phyloP scores from a whole-genome alignment of 495 filamentous ascomycete species.

The Aspergillus cavernicola region DNA sequence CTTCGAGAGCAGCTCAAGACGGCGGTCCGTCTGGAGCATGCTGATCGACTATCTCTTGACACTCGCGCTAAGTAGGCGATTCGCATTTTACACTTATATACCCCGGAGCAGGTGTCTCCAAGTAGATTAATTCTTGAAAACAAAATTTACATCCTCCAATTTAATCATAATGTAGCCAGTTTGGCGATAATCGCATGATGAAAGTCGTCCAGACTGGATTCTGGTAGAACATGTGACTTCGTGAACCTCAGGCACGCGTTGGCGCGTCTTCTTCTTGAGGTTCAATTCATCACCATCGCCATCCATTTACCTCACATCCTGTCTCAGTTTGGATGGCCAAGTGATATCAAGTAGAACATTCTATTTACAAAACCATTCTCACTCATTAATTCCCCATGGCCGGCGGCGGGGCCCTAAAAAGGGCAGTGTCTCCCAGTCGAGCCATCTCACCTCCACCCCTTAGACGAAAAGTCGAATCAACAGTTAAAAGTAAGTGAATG shows the following conservation, averaged over 20 bases:
- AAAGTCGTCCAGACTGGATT: too few species aligned
- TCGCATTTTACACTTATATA: conserved; percentile 18
- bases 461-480: conserved; percentile 61
- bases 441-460: conserved; percentile 45
- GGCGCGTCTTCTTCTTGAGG: conserved; percentile 24
- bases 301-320: background rate
- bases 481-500: conserved; percentile 62
- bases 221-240: conserved; percentile 43
- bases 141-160: background rate
- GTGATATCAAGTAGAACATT: background rate
- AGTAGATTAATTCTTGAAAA: conserved; percentile 6
- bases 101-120: conserved; percentile 17
- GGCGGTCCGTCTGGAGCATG: conserved; percentile 58
- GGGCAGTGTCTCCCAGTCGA: conserved; percentile 32
- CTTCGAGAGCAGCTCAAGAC: conserved; percentile 62
- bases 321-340: too few species aligned
- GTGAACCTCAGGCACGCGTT: conserved; percentile 29
- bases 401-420: conserved; percentile 33
- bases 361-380: background rate
- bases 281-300: background rate
- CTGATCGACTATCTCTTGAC: conserved; percentile 62
- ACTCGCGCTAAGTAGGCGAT: conserved; percentile 51
- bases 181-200: background rate
- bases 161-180: background rate
- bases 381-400: conserved; percentile 12